Conservation (phyloP, 495 filamentous ascomycete species). For the Aspergillus olivimuriae region DNA sequence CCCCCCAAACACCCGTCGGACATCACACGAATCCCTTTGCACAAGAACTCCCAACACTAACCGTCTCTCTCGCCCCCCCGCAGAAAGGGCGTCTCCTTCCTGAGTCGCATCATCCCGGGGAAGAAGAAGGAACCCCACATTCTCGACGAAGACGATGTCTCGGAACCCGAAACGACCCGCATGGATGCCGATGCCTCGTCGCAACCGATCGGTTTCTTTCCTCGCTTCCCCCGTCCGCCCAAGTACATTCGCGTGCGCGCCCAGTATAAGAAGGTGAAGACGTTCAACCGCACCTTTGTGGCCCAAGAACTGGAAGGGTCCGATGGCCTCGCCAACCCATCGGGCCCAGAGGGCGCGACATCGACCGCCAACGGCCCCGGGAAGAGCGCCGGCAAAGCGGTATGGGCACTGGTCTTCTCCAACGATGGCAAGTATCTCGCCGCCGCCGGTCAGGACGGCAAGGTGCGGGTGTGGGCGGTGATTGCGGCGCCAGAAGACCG, state of each 20-base stretch:
- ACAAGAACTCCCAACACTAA: too few relatives aligned
- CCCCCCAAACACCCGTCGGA: too few relatives aligned
- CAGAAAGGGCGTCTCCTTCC: slow-evolving; percentile 84
- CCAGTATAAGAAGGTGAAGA: slow-evolving; percentile 73
- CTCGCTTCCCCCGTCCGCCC: slow-evolving; percentile 82
- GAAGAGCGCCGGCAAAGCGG: slow-evolving; percentile 44
- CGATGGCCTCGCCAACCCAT: slow-evolving; percentile 7
- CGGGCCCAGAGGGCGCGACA: slow-evolving; percentile 20
- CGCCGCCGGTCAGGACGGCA: slow-evolving; percentile 77
- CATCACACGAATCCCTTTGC: too few relatives aligned
- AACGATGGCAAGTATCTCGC: slow-evolving; percentile 90
- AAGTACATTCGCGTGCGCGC: slow-evolving; percentile 82
- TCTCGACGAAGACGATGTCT: slow-evolving; percentile 59
- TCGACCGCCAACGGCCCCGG: slow-evolving; percentile 26
- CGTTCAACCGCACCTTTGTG: slow-evolving; percentile 83
- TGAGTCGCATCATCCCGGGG: slow-evolving; percentile 79
- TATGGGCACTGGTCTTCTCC: slow-evolving; percentile 92
- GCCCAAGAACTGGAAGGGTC: slow-evolving; percentile 69
- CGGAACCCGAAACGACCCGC: slow-evolving; percentile 62
- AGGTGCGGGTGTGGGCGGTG: slow-evolving; percentile 88
- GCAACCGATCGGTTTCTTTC: slow-evolving; percentile 79
- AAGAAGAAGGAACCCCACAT: slow-evolving; percentile 59
- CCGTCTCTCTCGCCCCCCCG: slow-evolving; percentile 8
- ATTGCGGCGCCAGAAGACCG: slow-evolving; percentile 78
- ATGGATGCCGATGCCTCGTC: slow-evolving; percentile 76